phyloP scores from a whole-genome alignment of 2,329 filamentous ascomycete genomes.

The Calonectria fujianensis region DNA sequence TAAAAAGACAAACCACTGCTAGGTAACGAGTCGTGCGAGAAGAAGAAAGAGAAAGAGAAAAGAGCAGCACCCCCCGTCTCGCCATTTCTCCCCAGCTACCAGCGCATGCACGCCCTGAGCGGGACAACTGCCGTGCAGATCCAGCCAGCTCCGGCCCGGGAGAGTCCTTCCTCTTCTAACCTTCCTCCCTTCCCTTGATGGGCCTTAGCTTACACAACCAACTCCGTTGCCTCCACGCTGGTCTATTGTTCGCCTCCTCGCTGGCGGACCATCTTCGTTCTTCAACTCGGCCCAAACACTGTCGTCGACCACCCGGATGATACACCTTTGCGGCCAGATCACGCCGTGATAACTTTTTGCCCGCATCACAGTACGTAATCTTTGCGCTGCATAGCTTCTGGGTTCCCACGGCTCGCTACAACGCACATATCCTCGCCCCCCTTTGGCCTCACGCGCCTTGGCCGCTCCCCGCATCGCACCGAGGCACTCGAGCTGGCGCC shows the following conservation, averaged over 20 bases:
- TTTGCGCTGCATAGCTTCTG: neutral
- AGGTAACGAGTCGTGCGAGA: neutral
- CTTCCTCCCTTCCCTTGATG: constrained; percentile 27
- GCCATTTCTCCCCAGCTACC: constrained; percentile 10
- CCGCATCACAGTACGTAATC: constrained; percentile 16
- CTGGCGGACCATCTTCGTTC: constrained; percentile 25
- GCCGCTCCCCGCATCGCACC: constrained; percentile 29
- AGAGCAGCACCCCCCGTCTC: constrained; percentile 16
- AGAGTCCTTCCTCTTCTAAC: constrained; percentile 33
- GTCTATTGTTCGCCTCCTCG: constrained; percentile 4
- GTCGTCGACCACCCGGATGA: constrained; percentile 2
- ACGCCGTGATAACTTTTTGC: neutral
- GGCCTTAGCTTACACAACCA: constrained; percentile 29
- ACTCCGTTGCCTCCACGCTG: constrained; percentile 16
- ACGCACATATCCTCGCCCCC: constrained; percentile 30
- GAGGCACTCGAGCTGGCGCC: constrained; percentile 20
- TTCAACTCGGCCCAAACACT: constrained; percentile 6
- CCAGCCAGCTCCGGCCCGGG: constrained; percentile 27
- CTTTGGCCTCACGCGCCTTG: constrained; percentile 25
- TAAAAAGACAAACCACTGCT: neutral
- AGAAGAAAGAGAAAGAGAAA: neutral
- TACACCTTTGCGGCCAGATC: neutral
- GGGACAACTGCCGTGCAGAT: constrained; percentile 38
- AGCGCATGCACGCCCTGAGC: constrained; percentile 26
- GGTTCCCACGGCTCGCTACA: constrained; percentile 22